Evolutionary conservation across 2,329 filamentous ascomycete species (phyloP).

Genomic region (Aspergillus intermedius): DNA sequence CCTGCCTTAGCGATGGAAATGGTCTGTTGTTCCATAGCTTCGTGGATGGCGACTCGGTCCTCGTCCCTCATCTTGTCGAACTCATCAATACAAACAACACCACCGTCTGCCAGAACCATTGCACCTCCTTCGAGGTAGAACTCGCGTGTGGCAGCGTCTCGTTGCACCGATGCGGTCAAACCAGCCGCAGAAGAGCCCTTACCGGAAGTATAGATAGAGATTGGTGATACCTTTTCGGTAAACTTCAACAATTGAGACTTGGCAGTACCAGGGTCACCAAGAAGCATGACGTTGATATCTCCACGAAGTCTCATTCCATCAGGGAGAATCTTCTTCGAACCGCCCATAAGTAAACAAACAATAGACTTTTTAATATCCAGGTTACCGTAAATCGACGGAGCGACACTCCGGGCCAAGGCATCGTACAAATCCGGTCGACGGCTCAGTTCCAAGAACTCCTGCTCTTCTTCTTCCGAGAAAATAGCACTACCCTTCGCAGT

Average conservation of each 20-base stretch:
- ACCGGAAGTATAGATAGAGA: conserved; percentile 96
- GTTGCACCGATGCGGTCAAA: conserved; percentile 93
- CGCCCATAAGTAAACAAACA: conserved; percentile 83
- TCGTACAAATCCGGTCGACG: conserved; percentile 87
- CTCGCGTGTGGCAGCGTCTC: conserved; percentile 83
- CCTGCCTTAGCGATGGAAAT: conserved; percentile 98
- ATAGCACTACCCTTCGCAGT: conserved; percentile 75
- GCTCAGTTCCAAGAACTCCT: conserved; percentile 90
- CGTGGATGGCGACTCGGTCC: conserved; percentile 94
- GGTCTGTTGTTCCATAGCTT: conserved; percentile 99
- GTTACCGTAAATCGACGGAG: conserved; percentile 96
- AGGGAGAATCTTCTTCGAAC: conserved; percentile 94
- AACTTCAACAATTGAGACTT: conserved; percentile 98
- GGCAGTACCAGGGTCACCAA: conserved; percentile 95
- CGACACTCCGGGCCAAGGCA: conserved; percentile 83
- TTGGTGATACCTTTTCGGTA: conserved; percentile 90
- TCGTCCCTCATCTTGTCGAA: conserved; percentile 99
- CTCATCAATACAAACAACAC: conserved; percentile 97
- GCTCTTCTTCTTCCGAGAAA: conserved; percentile 93
- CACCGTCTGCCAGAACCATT: conserved; percentile 95
- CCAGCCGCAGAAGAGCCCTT: conserved; percentile 96
- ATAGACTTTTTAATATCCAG: conserved; percentile 96
- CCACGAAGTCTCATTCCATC: conserved; percentile 97
- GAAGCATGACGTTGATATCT: conserved; percentile 93
- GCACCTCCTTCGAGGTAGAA: conserved; percentile 98